Base-by-base conservation (phyloP, 2,329 filamentous ascomycete genomes). In the Diaporthe amygdali region DNA sequence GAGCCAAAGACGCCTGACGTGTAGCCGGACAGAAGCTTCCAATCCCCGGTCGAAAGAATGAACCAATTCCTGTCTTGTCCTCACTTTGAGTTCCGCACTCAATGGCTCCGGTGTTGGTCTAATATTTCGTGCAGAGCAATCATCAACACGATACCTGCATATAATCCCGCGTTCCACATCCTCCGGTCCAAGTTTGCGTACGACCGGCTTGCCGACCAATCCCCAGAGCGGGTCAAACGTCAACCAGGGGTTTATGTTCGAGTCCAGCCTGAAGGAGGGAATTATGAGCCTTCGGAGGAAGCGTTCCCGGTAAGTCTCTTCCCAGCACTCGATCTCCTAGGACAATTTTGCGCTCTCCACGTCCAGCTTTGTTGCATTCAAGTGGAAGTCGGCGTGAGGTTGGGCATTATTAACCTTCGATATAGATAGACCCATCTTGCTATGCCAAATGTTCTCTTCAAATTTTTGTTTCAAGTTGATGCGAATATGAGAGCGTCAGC, bases 41-140 rank as follows among this genome's bases (percentile, higher is more conserved):
- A 66, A 17, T n/a, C 4, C n/a, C 14, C 2, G 0, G 41, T 51
- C 5, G 30, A 49, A 37, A 39, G 7, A 12, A 51, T 20, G 30
- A 46, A 64, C 39, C 46, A 66, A 39, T 37, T 66, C 44, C 44
- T 20, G 20, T 37, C 30, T 39, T 49, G 32, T 66, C 32, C 61
- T 66, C 46, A 30, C 44, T 66, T 66, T 37, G 44, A 66, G 46
- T 25, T 66, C 61, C 32, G 30, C 61, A 25, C 61, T 66, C 32
- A 66, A 15, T 37, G 61, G 46, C n/a, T 66, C 61, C 30, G 30
- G 46, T 66, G 46, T 66, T 49, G 61, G 46, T 9, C 61, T 14
- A 14, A 6, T 20, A 49, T 66, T 39, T 14, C 44, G 61, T 22
- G 61, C 30, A 51, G 32, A 20, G 46, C 61, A 66, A 49, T 5